Evolutionary conservation across 2,329 filamentous ascomycete genomes (phyloP), one percentile per base, ranked within the genome.

Genomic region (Paradendryphiella salina): DNA sequence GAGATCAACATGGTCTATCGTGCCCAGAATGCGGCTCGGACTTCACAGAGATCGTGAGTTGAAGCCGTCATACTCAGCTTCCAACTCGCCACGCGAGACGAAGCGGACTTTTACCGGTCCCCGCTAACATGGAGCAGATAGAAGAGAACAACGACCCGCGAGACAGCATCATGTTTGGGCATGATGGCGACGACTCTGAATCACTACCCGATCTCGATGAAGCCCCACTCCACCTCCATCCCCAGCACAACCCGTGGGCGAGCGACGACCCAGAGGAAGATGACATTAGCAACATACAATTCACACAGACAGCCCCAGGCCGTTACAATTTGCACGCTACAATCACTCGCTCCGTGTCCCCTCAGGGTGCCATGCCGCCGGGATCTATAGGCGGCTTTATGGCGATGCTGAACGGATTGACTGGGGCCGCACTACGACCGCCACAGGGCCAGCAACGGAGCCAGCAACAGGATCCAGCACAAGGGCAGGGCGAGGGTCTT

Each of bases 21-120:
- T 99, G 94, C 69, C 90, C 91, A 13, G 73, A 77, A n/a, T 99
- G 94, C 70, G 70, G 80, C 3, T 85, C 85, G 31, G 90, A 96
- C 15, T 86, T 90, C 60, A 90, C 85, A 13, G 92, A 99, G 76
- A 90, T 97, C 63, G 92, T 96, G 78, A 67, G 87, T 79, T 48
- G 39, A 51, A 31, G 40, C 47, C 32, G 50, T 54, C 39, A 26
- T 11, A 50, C 41, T 39, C 46, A 45, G 37, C 52, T 43, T 47
- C 38, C 48, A 50, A 47, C 52, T 50, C 38, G 29, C 23, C 26
- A 33, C 20, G 38, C 28, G 44, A 43, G 38, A 33, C 9, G 51
- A 50, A 38, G 47, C 41, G 41, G 26, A 34, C 17, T 18, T 41
- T 15, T n/a, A 20, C 26, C 40, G 26, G 32, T 18, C 23, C 11